Percentiles rank a stretch among this genome's conserved stretches.
These are phyloP conservation scores for Rusavskia elegans DNA, from an alignment of 495 filamentous ascomycete species.

Conservation along the genomic window DNA sequence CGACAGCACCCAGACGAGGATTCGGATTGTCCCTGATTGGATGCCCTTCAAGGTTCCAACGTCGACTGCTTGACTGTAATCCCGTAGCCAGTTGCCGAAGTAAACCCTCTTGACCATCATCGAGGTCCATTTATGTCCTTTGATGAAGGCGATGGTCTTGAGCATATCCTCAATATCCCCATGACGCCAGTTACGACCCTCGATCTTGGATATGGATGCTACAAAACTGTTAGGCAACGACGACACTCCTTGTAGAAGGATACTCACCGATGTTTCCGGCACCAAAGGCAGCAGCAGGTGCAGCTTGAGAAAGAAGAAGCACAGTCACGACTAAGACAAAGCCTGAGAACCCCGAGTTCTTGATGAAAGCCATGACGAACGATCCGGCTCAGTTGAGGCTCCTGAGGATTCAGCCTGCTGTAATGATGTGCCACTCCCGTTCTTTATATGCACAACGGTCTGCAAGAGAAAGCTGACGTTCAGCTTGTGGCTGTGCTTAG, in stretches of 20 bases:
- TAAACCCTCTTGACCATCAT: slow-evolving; percentile 82
- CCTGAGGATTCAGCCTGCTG: too few species aligned
- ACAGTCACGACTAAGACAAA: slow-evolving; percentile 20
- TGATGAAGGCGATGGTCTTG: slow-evolving; percentile 71
- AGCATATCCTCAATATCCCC: slow-evolving; percentile 94
- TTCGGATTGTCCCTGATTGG: slow-evolving; percentile 76
- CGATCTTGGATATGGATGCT: slow-evolving; percentile 80
- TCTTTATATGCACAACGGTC: neutral
- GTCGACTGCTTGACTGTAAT: slow-evolving; percentile 82
- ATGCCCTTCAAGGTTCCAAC: slow-evolving; percentile 80
- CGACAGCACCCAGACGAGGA: slow-evolving; percentile 38
- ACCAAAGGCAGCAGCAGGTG: slow-evolving; percentile 62
- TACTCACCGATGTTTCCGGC: slow-evolving; percentile 47
- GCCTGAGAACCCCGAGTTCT: neutral
- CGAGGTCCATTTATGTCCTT: slow-evolving; percentile 87
- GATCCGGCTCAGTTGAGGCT: neutral
- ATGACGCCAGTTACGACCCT: slow-evolving; percentile 94
- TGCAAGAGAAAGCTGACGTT: neutral
- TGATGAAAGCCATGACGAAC: neutral
- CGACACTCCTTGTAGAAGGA: neutral
- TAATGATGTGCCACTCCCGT: neutral
- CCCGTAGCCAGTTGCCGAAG: slow-evolving; percentile 70
- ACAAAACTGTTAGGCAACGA: neutral
- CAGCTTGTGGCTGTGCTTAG: too few species aligned
- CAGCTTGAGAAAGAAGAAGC: slow-evolving; percentile 41